Base-by-base conservation (phyloP, 75 land plant genomes). In the Pinus taeda region DNA sequence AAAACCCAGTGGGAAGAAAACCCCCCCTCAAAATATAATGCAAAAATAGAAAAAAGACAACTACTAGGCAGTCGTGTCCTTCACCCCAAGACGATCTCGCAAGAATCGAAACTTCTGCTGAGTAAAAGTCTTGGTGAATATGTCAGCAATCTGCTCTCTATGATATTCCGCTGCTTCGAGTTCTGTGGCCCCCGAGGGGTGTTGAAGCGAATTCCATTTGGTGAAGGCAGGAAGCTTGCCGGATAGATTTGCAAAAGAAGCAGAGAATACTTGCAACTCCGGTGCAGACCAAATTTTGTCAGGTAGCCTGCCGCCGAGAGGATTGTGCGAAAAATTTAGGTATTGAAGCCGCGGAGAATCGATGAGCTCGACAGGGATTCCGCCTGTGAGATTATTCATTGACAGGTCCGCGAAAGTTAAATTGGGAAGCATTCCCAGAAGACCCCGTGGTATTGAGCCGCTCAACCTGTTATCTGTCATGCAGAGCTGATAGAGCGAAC, bases 321-420 rank as follows among this genome's bases (percentile, higher is more conserved):
- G 81, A 67, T 90, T 90, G 24, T 77, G 29, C 30, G 90, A 85
- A 56, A 88, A 74, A 67, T 82, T 83, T 24, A 87, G 59, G 77
- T 78, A 79, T 59, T 77, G 71, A 75, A 90, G 88, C 30, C 4
- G 3, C 9, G 21, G 18, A 1, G 61, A 18, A 18, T n/a, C 21
- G 61, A 20, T n/a, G 4, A 60, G n/a, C 61, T n/a, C 61, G 6
- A 20, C 78, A 5, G 94, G 94, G 53, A 93, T 81, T 5, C 82
- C 89, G 4, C 92, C 96, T 6, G 65, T 77, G 18, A 94, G 83
- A 36, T 66, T 77, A 74, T 94, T 94, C 39, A 81, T 80, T 0
- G 95, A 93, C 76, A 94, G 76, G 53, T 92, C 97, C 30, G 92
- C 71, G 42, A 80, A 87, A 15, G 83, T 63, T 33, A 92, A 74